These are phyloP conservation scores for Lipomyces kockii DNA, from an alignment of 805 yeast species.

Conservation along the genomic window DNA sequence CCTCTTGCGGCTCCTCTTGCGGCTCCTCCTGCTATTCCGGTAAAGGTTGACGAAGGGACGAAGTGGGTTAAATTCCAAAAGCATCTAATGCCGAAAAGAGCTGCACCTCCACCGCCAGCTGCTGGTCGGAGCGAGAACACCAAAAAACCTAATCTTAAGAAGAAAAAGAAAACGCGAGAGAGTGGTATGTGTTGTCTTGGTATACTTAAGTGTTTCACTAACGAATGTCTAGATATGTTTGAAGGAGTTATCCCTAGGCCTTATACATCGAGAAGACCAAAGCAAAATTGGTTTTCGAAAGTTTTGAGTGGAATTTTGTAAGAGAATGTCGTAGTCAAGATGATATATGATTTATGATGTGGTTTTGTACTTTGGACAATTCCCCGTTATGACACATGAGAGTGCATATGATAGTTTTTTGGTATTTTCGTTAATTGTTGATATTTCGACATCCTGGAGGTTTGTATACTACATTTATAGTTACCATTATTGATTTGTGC, in stretches of 20 bases:
- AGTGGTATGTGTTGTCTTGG: conserved; percentile 4
- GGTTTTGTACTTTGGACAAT: background rate
- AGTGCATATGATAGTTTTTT: background rate
- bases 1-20: background rate
- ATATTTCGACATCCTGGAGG: background rate
- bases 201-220: background rate
- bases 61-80: conserved; percentile 22
- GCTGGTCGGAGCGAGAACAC: conserved; percentile 5
- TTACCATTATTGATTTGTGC: no score
- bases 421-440: background rate
- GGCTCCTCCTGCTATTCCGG: background rate
- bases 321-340: background rate
- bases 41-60: conserved; percentile 3
- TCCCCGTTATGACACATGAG: background rate
- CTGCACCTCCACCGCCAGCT: conserved; percentile 23
- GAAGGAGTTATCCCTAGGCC: conserved; percentile 18
- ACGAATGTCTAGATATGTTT: conserved; percentile 10
- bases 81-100: conserved; percentile 18
- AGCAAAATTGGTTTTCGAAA: conserved; percentile 29
- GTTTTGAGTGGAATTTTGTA: conserved; percentile 17
- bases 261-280: conserved; percentile 11
- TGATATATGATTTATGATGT: background rate
- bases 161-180: conserved; percentile 5
- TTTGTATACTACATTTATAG: background rate
- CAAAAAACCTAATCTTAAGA: conserved; percentile 5